These are phyloP conservation scores for Spinacia oleracea DNA, from an alignment of 179 eudicot species.

Conservation along the genomic window DNA sequence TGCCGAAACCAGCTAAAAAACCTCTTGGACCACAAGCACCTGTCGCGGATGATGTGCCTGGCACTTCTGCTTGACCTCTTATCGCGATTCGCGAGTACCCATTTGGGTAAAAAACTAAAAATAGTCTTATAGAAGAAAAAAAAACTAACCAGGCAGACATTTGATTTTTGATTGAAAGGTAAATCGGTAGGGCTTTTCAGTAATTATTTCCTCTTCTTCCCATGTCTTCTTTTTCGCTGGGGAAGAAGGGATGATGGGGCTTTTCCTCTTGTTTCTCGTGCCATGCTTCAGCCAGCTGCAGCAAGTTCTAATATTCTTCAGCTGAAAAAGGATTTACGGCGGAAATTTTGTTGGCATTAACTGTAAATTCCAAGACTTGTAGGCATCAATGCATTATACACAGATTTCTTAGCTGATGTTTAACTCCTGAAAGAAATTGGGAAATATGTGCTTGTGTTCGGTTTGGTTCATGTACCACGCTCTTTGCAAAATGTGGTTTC, in stretches of 20 bases:
- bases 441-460: background rate
- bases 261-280: background rate
- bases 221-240: background rate
- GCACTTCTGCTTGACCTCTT: constrained; percentile 58
- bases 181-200: background rate
- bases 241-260: constrained; percentile 2
- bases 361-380: constrained; percentile 3
- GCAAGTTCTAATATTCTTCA: background rate
- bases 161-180: constrained; percentile 12
- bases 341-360: constrained; percentile 2
- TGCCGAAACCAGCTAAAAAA: constrained; percentile 38
- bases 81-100: constrained; percentile 12
- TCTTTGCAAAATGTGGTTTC: background rate
- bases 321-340: background rate
- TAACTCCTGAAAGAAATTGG: background rate
- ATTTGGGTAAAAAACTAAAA: constrained; percentile 7
- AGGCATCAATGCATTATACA: constrained; percentile 13
- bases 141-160: constrained; percentile 13
- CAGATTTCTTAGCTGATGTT: background rate
- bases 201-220: constrained; percentile 5
- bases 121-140: constrained; percentile 2
- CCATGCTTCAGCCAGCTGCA: constrained; percentile 7
- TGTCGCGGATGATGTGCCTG: constrained; percentile 46
- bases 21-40: constrained; percentile 26
- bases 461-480: background rate